Evolutionary conservation across 805 yeast species (phyloP), one percentile per base, ranked within the genome.

Genomic region (Scheffersomyces amazonensis): DNA sequence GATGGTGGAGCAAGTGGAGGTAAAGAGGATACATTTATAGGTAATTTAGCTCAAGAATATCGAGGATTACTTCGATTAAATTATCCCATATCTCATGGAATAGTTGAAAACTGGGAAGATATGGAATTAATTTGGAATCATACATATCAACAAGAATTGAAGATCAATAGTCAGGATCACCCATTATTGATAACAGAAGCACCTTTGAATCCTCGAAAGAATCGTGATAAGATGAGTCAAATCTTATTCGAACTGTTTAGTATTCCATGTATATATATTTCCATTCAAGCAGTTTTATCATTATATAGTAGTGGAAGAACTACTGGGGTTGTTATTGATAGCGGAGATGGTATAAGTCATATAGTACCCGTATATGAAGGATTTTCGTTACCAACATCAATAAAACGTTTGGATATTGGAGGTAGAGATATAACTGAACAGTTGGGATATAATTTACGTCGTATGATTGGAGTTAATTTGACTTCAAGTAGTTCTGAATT

Each of bases 311-410:
- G 87, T 4, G 98, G 97, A 0, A 67, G 87, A 47, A 90, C 97
- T 6, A 89, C 96, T 0, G 98, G 97, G 1, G 76, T 87, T 27
- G 95, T 87, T 2, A 54, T 91, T 10, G 96, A 90, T 54, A 76
- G 83, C n/a, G 97, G 97, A 4, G 97, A 90, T 58, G 97, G 97
- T 4, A 95, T 88, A 18, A 76, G 86, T 28, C 90, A 86, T 52
- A 73, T 85, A 7, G 95, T 88, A 2, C 96, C 97, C 0, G 87
- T 91, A 0, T 91, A 79, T 60, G 89, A 88, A 43, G 98, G 98
- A 4, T 90, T 87, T 58, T 72, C 90, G 10, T 56, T 90, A 12
- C 81, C 90, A 0, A 71, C 81, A 2, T 80, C 90, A 2, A 78
- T 87, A 17, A 76, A 77, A 56, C 62, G 96, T 38, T 69, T 84